A percentile compares a stretch with the other conserved stretches of the same genome.
phyloP scores from a whole-genome alignment of 2,329 filamentous ascomycete species.

The Colletotrichum sp. region DNA sequence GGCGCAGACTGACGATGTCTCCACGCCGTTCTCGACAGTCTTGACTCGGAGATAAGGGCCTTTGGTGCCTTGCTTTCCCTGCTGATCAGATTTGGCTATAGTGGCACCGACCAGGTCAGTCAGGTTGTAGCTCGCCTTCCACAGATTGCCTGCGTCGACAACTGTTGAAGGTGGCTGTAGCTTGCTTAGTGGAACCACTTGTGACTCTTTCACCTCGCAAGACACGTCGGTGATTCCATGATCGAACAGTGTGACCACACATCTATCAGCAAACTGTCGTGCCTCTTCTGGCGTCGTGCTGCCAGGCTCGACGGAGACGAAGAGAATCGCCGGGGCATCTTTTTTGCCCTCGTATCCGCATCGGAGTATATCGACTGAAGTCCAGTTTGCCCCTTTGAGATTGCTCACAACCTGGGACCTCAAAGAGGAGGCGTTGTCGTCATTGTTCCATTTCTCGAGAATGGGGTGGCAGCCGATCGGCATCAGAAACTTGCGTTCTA shows the following conservation, averaged over 20 bases:
- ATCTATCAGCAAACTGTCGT: background rate
- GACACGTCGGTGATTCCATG: background rate
- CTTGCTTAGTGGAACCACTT: background rate
- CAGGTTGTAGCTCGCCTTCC: background rate
- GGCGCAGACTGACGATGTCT: background rate
- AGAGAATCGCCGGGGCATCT: too few species aligned
- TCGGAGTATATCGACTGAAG: background rate
- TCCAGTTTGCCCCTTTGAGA: background rate
- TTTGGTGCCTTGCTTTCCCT: background rate
- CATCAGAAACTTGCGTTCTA: too few species aligned
- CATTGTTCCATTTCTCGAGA: too few species aligned
- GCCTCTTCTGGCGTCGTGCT: background rate
- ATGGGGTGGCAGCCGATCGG: too few species aligned
- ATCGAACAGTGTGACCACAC: accelerated
- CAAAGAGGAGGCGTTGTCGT: too few species aligned
- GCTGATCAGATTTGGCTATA: background rate
- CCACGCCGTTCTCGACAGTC: background rate
- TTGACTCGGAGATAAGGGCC: background rate
- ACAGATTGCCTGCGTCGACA: background rate
- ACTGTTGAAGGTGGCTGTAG: background rate
- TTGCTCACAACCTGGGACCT: too few species aligned
- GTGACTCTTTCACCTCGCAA: background rate
- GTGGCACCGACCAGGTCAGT: background rate
- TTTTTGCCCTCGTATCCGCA: too few species aligned
- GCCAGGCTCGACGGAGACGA: background rate